Evolutionary conservation across 495 filamentous ascomycete genomes (phyloP).

Genomic region (Jackrogersella multiformis): DNA sequence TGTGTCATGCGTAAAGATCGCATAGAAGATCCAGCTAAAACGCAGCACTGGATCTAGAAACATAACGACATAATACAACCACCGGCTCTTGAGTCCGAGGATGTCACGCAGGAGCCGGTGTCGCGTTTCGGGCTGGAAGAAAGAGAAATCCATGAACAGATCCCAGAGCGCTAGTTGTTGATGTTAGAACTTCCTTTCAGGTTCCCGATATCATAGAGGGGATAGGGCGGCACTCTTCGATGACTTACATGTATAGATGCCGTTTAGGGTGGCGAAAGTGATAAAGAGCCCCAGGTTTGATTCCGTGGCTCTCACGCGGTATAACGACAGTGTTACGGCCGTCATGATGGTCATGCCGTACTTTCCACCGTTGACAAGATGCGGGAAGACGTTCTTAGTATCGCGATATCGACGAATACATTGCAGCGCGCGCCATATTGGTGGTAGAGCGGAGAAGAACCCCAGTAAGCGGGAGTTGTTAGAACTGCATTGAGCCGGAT

Average conservation of each 20-base stretch:
- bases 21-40: constrained; percentile 96
- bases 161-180: constrained; percentile 79
- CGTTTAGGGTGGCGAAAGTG: constrained; percentile 79
- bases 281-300: constrained; percentile 74
- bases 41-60: constrained; percentile 85
- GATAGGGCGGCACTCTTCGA: neutral
- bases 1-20: constrained; percentile 76
- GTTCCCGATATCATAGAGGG: neutral
- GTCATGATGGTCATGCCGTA: constrained; percentile 86
- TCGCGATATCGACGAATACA: constrained; percentile 90
- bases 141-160: constrained; percentile 93
- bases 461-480: constrained; percentile 83
- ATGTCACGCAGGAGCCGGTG: constrained; percentile 78
- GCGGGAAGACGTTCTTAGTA: constrained; percentile 87
- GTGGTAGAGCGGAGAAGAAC: constrained; percentile 85
- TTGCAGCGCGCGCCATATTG: constrained; percentile 87
- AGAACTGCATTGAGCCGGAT: constrained; percentile 83
- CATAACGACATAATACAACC: constrained; percentile 88
- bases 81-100: constrained; percentile 77
- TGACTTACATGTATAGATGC: constrained; percentile 76
- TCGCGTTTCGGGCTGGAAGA: constrained; percentile 77
- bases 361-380: constrained; percentile 91
- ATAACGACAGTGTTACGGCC: constrained; percentile 79
- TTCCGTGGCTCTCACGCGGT: constrained; percentile 72
- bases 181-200: constrained; percentile 4